Evolutionary conservation across 345 rosid species (phyloP).

Genomic region (Adansonia digitata): DNA sequence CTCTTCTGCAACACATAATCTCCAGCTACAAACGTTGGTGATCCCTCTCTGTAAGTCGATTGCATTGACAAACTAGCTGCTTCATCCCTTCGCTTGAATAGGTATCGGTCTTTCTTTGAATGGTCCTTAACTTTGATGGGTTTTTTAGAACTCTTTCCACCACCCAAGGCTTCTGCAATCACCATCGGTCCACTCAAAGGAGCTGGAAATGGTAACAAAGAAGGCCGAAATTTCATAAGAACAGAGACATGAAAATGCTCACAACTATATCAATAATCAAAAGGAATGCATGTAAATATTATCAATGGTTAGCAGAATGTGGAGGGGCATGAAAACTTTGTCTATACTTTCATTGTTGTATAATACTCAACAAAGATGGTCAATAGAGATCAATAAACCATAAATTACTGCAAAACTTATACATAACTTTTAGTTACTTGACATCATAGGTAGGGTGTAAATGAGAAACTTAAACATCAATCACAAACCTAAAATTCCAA

Average conservation of each 20-base stretch:
- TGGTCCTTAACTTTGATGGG: conserved; percentile 69
- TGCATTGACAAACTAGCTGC: conserved; percentile 32
- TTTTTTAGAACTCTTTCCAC: conserved; percentile 55
- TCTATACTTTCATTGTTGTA: neutral
- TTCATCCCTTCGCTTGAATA: conserved; percentile 80
- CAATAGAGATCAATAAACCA: neutral
- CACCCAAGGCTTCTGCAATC: conserved; percentile 74
- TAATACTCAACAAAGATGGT: neutral
- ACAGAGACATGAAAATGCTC: neutral
- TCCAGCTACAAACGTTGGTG: conserved; percentile 35
- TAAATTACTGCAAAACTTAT: neutral
- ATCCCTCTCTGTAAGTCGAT: conserved; percentile 33
- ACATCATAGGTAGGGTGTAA: neutral
- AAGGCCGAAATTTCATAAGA: neutral
- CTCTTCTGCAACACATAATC: conserved; percentile 79
- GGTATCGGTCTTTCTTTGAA: conserved; percentile 68
- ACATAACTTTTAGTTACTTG: neutral
- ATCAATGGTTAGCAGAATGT: neutral
- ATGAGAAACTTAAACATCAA: neutral
- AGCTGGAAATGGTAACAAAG: conserved; percentile 47
- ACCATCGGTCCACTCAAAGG: conserved; percentile 96
- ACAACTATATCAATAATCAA: neutral
- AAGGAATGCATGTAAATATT: neutral
- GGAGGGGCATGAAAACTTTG: neutral
- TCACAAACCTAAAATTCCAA: neutral